Conservation (phyloP, 1,139 yeast genomes). For the Sugiyamaella japonica region DNA sequence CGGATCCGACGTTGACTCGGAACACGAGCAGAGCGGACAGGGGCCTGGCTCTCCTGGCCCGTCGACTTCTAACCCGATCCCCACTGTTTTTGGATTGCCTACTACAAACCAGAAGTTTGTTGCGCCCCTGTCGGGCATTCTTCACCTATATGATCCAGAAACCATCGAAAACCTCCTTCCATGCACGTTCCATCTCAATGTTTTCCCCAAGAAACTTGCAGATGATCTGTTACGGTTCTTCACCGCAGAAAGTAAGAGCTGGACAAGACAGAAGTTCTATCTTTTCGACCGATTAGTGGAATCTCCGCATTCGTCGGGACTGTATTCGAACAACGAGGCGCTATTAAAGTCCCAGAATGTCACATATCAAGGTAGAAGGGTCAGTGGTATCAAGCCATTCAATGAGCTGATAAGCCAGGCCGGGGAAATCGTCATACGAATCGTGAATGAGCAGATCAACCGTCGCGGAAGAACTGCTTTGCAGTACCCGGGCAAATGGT, state of each 20-base stretch:
- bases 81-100: conserved; percentile 7
- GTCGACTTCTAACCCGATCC: neutral
- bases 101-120: neutral
- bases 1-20: neutral
- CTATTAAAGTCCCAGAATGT: conserved; percentile 30
- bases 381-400: conserved; percentile 37
- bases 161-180: conserved; percentile 40
- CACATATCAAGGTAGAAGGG: conserved; percentile 46
- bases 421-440: conserved; percentile 46
- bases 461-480: conserved; percentile 37
- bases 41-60: too few relatives aligned
- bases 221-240: conserved; percentile 47
- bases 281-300: conserved; percentile 60
- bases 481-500: conserved; percentile 49
- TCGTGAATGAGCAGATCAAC: conserved; percentile 45
- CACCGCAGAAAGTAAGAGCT: conserved; percentile 44
- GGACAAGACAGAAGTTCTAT: conserved; percentile 49
- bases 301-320: conserved; percentile 53
- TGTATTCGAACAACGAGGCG: conserved; percentile 42
- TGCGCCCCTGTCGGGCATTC: conserved; percentile 6
- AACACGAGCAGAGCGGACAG: too few relatives aligned
- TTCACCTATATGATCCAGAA: conserved; percentile 17
- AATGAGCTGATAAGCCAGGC: conserved; percentile 46
- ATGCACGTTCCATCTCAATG: conserved; percentile 52
- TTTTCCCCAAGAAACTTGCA: conserved; percentile 53